Percentiles rank a stretch among this genome's conserved stretches.
phyloP scores from a whole-genome alignment of 345 rosid species.

The Ceriops decandra region DNA sequence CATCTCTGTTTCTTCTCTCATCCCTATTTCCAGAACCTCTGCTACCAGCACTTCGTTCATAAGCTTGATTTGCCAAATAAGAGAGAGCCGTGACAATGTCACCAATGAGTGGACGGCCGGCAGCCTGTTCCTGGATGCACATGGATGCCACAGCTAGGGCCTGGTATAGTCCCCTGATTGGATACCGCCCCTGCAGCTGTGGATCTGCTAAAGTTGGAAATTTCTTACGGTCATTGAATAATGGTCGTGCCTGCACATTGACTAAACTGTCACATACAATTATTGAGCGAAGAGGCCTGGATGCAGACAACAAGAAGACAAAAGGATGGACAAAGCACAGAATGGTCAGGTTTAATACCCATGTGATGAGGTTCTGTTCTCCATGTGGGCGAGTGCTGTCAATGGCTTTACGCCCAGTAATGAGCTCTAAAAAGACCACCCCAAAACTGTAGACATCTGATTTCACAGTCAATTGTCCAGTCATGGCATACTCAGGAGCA shows the following conservation, averaged over 20 bases:
- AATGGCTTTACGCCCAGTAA: slow-evolving; percentile 93
- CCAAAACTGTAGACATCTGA: slow-evolving; percentile 97
- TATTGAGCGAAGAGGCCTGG: not conserved
- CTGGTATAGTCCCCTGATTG: slow-evolving; percentile 86
- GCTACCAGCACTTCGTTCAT: slow-evolving; percentile 46
- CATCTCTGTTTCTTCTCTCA: slow-evolving; percentile 55
- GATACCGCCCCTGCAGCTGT: slow-evolving; percentile 66
- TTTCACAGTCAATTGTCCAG: slow-evolving; percentile 92
- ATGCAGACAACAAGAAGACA: not conserved
- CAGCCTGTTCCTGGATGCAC: slow-evolving; percentile 99
- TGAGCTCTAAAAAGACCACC: slow-evolving; percentile 87
- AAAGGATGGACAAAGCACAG: not conserved
- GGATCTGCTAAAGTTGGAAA: slow-evolving; percentile 82
- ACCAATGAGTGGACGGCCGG: slow-evolving; percentile 87
- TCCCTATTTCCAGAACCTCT: slow-evolving; percentile 46
- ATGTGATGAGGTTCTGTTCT: slow-evolving; percentile 89
- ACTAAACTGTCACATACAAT: slow-evolving; percentile 7
- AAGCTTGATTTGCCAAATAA: slow-evolving; percentile 80
- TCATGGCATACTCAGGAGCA: slow-evolving; percentile 99
- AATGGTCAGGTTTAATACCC: slow-evolving; percentile 46
- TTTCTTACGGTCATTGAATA: slow-evolving; percentile 80
- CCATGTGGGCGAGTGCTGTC: slow-evolving; percentile 84
- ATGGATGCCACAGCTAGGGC: slow-evolving; percentile 95
- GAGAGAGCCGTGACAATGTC: slow-evolving; percentile 95
- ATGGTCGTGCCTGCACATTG: slow-evolving; percentile 68